These are phyloP conservation scores for Lachnellula arida DNA, from an alignment of 2,329 filamentous ascomycete genomes.

Conservation along the genomic window DNA sequence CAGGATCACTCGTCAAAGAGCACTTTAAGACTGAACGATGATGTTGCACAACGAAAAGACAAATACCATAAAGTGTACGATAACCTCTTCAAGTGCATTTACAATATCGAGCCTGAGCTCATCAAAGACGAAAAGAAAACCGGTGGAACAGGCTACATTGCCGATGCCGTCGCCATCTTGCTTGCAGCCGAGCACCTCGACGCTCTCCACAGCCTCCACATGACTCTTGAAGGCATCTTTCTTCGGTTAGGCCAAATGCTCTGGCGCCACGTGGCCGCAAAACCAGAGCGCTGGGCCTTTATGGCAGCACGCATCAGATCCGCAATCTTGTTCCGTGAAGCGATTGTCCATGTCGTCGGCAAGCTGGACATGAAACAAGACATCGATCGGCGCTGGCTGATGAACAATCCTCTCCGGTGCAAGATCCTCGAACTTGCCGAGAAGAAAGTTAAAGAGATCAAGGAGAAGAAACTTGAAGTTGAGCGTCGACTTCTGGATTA, in stretches of 20 bases:
- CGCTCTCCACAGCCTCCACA: slow-evolving; percentile 16
- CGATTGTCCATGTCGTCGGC: slow-evolving; percentile 26
- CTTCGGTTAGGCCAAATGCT: slow-evolving; percentile 23
- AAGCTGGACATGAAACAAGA: slow-evolving; percentile 13
- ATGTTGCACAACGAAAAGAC: slow-evolving; percentile 10
- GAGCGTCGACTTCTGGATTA: slow-evolving; percentile 21
- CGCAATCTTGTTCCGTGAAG: slow-evolving; percentile 27
- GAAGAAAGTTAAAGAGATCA: slow-evolving; percentile 20
- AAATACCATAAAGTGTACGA: slow-evolving; percentile 24
- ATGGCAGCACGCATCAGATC: slow-evolving; percentile 24
- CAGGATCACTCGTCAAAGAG: not conserved
- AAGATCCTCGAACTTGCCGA: slow-evolving; percentile 14
- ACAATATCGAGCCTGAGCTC: slow-evolving; percentile 17
- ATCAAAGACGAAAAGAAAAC: slow-evolving; percentile 2
- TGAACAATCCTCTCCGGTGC: slow-evolving; percentile 2
- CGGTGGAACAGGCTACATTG: slow-evolving; percentile 8
- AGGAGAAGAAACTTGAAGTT: slow-evolving; percentile 19
- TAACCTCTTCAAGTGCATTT: slow-evolving; percentile 26
- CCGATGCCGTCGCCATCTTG: slow-evolving; percentile 20
- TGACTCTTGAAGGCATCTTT: slow-evolving; percentile 22
- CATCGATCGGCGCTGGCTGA: slow-evolving; percentile 13
- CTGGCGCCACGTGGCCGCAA: slow-evolving; percentile 20
- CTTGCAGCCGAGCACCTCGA: slow-evolving; percentile 20
- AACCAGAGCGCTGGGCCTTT: slow-evolving; percentile 24
- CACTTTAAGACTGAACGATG: slow-evolving; percentile 3